Evolutionary conservation across 2,329 filamentous ascomycete species (phyloP).

Genomic region (Penicillium sp.): DNA sequence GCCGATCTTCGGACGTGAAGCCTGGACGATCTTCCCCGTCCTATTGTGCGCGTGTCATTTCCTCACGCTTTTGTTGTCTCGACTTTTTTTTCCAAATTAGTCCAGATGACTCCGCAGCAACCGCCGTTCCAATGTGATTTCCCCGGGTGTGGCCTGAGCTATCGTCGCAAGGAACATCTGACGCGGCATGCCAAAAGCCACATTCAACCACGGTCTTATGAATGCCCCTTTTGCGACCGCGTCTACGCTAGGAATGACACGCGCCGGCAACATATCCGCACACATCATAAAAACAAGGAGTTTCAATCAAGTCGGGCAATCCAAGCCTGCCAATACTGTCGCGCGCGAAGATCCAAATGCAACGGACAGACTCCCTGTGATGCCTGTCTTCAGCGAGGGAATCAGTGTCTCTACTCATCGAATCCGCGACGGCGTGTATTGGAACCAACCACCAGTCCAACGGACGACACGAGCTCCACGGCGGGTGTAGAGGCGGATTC

Average conservation of each 20-base stretch:
- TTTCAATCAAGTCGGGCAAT: constrained; percentile 4
- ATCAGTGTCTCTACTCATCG: background rate
- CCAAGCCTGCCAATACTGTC: constrained; percentile 13
- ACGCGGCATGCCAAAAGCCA: constrained; percentile 13
- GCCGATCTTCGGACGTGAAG: too few relatives aligned
- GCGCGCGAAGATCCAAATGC: constrained; percentile 7
- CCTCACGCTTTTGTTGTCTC: background rate
- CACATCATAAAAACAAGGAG: constrained; percentile 10
- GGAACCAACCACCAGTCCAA: background rate
- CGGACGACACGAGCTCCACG: background rate
- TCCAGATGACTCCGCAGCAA: background rate
- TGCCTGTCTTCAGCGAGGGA: background rate
- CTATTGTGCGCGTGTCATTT: too few relatives aligned
- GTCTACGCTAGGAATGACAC: constrained; percentile 16
- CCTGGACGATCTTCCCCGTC: too few relatives aligned
- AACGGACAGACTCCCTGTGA: background rate
- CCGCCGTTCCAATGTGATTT: constrained; percentile 4
- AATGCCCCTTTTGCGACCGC: constrained; percentile 14
- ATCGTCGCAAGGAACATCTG: constrained; percentile 16
- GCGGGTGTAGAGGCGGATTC: background rate
- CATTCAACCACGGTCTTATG: background rate
- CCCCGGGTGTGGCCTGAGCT: constrained; percentile 9
- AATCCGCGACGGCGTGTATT: background rate
- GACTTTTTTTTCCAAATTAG: background rate
- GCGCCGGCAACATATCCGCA: constrained; percentile 15